These are phyloP conservation scores for Aureobasidium sp. DNA, from an alignment of 2,329 filamentous ascomycete genomes.

Conservation along the genomic window DNA sequence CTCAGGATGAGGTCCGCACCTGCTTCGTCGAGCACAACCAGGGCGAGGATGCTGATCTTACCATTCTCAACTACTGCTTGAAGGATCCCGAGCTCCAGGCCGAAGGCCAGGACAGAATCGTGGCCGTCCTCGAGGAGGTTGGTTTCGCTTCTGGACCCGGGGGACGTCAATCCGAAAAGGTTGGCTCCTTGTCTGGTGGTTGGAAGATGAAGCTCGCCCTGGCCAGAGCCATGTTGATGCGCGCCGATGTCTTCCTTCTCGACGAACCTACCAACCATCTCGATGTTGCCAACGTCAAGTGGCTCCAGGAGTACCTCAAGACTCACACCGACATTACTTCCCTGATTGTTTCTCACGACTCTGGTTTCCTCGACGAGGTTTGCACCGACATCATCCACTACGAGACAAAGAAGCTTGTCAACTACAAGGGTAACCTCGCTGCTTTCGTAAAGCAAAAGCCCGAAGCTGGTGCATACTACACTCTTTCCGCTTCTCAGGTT, in stretches of 20 bases:
- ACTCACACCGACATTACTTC: constrained; percentile 93
- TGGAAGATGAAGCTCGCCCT: constrained; percentile 99
- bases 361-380: constrained; percentile 89
- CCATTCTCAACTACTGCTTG: constrained; percentile 83
- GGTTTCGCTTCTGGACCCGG: constrained; percentile 88
- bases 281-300: constrained; percentile 91
- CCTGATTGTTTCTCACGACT: constrained; percentile 97
- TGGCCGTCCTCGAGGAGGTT: constrained; percentile 76
- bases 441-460: constrained; percentile 83
- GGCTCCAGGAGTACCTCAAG: constrained; percentile 93
- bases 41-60: constrained; percentile 93
- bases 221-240: constrained; percentile 91
- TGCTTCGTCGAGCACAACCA: constrained; percentile 99
- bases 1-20: constrained; percentile 83
- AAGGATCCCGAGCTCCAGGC: constrained; percentile 81
- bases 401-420: constrained; percentile 89
- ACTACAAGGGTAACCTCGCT: constrained; percentile 74
- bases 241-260: constrained; percentile 88
- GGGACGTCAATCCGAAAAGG: constrained; percentile 78
- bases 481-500: constrained; percentile 74
- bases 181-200: constrained; percentile 90
- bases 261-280: constrained; percentile 99
- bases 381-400: constrained; percentile 99
- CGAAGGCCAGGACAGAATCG: constrained; percentile 73
- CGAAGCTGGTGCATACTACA: constrained; percentile 97